A percentile compares a stretch with the other conserved stretches of the same genome.
phyloP scores from a whole-genome alignment of 176 grass and related monocot genomes.

The Guadua angustifolia region DNA sequence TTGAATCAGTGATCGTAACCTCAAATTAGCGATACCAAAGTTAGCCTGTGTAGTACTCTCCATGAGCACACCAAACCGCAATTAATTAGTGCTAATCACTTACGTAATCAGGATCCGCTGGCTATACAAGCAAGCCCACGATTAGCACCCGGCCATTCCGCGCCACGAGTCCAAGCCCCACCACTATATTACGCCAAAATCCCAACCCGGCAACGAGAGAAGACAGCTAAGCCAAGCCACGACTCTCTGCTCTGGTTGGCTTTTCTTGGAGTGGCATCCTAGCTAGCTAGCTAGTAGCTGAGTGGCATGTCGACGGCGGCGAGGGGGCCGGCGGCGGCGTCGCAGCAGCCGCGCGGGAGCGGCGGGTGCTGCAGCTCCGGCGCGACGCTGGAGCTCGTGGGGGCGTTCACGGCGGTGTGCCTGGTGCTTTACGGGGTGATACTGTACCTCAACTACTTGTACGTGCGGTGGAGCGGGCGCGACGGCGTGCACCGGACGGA shows the following conservation, averaged over 20 bases:
- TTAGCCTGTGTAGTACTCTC: no score
- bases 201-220: not conserved
- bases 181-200: not conserved
- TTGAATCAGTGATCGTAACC: no score
- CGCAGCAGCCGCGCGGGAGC: not conserved
- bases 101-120: not conserved
- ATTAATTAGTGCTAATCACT: not conserved
- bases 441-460: constrained; percentile 66
- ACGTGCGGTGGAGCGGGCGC: constrained; percentile 55
- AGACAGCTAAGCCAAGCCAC: constrained; percentile 18
- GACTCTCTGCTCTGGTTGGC: not conserved
- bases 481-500: constrained; percentile 55
- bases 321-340: not conserved
- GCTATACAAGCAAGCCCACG: not conserved
- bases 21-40: no score
- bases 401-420: constrained; percentile 65
- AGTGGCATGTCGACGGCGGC: constrained; percentile 27
- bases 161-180: constrained; percentile 31
- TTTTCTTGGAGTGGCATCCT: constrained; percentile 8
- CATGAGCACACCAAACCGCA: not conserved
- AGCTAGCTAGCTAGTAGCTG: not conserved
- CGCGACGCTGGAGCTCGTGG: constrained; percentile 61
- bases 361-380: constrained; percentile 47
- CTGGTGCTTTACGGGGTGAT: constrained; percentile 56
- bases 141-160: not conserved